These are phyloP conservation scores for Cryphonectria naterciae DNA, from an alignment of 2,329 filamentous ascomycete genomes.

Conservation along the genomic window DNA sequence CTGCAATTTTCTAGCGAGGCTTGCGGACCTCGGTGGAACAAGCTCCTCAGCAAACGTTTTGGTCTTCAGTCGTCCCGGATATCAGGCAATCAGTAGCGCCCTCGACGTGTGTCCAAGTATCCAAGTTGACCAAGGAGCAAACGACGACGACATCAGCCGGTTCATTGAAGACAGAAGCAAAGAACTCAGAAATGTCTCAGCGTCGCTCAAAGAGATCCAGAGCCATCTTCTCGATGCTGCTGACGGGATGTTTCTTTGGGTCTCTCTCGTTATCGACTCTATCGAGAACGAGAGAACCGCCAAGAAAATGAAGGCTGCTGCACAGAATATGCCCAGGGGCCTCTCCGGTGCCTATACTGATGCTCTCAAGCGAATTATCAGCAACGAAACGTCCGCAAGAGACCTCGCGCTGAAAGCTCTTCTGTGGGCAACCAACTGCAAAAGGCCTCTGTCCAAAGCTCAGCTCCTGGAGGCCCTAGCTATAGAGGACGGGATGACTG, in stretches of 20 bases:
- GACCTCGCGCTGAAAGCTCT: neutral
- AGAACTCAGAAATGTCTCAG: neutral
- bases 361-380: neutral
- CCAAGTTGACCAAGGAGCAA: conserved; percentile 11
- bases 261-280: conserved; percentile 7
- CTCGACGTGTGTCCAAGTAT: conserved; percentile 1
- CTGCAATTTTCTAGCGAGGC: neutral
- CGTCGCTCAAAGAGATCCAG: neutral
- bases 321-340: conserved; percentile 1
- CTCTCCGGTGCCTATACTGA: neutral
- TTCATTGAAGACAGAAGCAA: conserved; percentile 16
- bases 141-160: conserved; percentile 1
- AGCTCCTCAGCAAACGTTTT: conserved; percentile 10
- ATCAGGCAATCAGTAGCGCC: neutral
- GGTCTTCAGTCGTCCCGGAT: neutral
- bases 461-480: conserved; percentile 12
- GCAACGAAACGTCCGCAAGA: neutral
- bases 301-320: conserved; percentile 15
- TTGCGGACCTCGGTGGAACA: neutral
- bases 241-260: neutral
- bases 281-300: conserved; percentile 14
- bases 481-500: conserved; percentile 6
- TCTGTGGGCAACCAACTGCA: neutral
- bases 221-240: neutral
- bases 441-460: conserved; percentile 3